Evolutionary conservation across 2,329 filamentous ascomycete species (phyloP).

Genomic region (Alternaria rosae): DNA sequence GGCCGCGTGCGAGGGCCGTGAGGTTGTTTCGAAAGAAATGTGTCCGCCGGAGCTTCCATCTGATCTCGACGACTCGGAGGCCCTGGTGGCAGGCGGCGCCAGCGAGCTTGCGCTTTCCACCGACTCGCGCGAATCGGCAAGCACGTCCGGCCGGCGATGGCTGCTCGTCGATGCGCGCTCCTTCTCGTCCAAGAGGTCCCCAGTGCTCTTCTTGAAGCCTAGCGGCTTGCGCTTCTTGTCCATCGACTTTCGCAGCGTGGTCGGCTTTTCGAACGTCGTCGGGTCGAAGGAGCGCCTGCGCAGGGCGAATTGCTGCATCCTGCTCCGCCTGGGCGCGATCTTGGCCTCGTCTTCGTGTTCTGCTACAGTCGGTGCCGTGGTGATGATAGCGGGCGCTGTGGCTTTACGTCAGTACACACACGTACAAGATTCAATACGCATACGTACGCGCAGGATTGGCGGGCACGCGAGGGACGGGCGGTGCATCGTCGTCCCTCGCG

Average conservation of each 20-base stretch:
- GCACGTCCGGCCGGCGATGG: slow-evolving; percentile 51
- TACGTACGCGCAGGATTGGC: slow-evolving; percentile 34
- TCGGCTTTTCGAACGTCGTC: slow-evolving; percentile 35
- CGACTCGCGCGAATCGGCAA: slow-evolving; percentile 69
- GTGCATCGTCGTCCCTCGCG: slow-evolving; percentile 39
- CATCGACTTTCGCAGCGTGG: slow-evolving; percentile 45
- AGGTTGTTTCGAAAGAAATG: slow-evolving; percentile 45
- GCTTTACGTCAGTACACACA: slow-evolving; percentile 32
- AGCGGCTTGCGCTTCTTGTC: slow-evolving; percentile 45
- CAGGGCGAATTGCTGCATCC: slow-evolving; percentile 46
- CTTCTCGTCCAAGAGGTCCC: slow-evolving; percentile 49
- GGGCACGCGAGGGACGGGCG: slow-evolving; percentile 43
- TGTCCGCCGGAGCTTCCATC: slow-evolving; percentile 75
- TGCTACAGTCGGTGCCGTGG: slow-evolving; percentile 80
- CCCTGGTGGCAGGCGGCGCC: slow-evolving; percentile 68
- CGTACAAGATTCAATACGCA: background rate
- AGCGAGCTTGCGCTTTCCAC: slow-evolving; percentile 68
- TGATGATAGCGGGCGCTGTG: slow-evolving; percentile 76
- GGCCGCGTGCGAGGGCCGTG: slow-evolving; percentile 61
- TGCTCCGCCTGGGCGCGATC: slow-evolving; percentile 34
- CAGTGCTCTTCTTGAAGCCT: slow-evolving; percentile 37
- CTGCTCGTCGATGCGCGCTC: slow-evolving; percentile 68
- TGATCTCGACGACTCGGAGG: slow-evolving; percentile 89
- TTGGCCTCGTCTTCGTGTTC: slow-evolving; percentile 25
- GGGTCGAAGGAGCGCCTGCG: slow-evolving; percentile 50